phyloP scores from a whole-genome alignment of 495 filamentous ascomycete genomes.

The Penicillium atrosanguineum region DNA sequence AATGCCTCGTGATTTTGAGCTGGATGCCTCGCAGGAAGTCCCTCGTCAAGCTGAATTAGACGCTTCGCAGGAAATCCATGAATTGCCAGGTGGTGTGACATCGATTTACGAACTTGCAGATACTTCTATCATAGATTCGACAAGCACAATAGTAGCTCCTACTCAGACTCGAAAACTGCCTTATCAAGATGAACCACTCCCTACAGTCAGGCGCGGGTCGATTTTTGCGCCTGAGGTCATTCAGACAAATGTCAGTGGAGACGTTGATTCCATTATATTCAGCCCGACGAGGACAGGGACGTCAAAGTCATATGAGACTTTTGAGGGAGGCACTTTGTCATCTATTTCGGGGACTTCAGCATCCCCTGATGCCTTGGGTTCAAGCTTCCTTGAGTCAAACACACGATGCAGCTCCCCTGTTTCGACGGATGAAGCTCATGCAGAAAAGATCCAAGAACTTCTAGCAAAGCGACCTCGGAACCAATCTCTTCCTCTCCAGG shows the following conservation, averaged over 20 bases:
- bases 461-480: slow-evolving; percentile 37
- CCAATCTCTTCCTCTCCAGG: slow-evolving; percentile 24
- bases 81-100: slow-evolving; percentile 38
- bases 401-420: slow-evolving; percentile 26
- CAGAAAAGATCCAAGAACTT: slow-evolving; percentile 32
- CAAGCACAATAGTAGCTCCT: slow-evolving; percentile 1
- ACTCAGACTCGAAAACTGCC: slow-evolving; percentile 3
- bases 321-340: slow-evolving; percentile 1
- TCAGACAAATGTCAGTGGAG: slow-evolving; percentile 3
- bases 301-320: not conserved
- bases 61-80: slow-evolving; percentile 40
- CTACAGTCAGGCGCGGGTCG: slow-evolving; percentile 35
- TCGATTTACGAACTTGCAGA: slow-evolving; percentile 45
- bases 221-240: slow-evolving; percentile 46
- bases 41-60: slow-evolving; percentile 39
- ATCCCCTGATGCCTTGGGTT: not conserved
- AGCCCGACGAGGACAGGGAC: slow-evolving; percentile 13
- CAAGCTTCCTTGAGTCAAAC: not conserved
- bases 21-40: slow-evolving; percentile 40
- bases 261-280: slow-evolving; percentile 4
- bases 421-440: slow-evolving; percentile 22
- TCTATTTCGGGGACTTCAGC: slow-evolving; percentile 7
- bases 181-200: slow-evolving; percentile 30
- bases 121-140: slow-evolving; percentile 25
- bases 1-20: slow-evolving; percentile 30